phyloP scores from a whole-genome alignment of 768 basidiomycete species.

The Termitomyces titanicus region DNA sequence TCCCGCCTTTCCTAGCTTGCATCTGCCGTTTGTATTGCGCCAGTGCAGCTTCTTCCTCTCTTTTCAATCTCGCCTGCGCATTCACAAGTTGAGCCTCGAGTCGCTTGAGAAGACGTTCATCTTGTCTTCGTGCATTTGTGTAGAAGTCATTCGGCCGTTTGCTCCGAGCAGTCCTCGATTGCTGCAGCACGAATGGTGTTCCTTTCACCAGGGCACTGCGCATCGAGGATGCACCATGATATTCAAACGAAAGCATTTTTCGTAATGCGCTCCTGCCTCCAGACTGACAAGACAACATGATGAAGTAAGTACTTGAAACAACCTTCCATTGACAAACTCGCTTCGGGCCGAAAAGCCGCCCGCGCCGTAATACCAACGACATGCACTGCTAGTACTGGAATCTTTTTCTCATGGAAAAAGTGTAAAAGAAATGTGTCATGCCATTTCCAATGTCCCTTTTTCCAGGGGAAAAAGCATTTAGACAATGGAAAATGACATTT shows the following conservation, averaged over 20 bases:
- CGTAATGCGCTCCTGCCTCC: neutral
- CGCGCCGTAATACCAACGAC: no score
- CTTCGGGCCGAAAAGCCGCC: no score
- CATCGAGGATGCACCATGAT: neutral
- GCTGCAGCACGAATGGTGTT: constrained; percentile 6
- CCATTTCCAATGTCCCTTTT: no score
- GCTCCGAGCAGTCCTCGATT: constrained; percentile 18
- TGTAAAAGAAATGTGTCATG: no score
- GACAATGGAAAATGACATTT: no score
- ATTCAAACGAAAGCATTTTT: constrained; percentile 1
- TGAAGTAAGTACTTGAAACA: no score
- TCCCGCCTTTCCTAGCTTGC: constrained; percentile 15
- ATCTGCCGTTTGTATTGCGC: constrained; percentile 4
- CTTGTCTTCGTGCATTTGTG: constrained; percentile 18
- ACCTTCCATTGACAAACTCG: no score
- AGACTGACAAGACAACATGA: constrained; percentile 4
- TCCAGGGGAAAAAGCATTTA: no score
- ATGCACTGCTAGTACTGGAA: no score
- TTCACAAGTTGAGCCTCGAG: constrained; percentile 25
- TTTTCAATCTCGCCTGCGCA: constrained; percentile 20
- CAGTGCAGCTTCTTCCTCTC: constrained; percentile 20
- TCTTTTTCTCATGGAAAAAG: no score
- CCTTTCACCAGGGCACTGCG: neutral
- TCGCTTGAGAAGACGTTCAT: constrained; percentile 27
- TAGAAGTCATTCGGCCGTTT: constrained; percentile 19